Evolutionary conservation across 495 filamentous ascomycete genomes (phyloP).

Genomic region (Neurospora sp.): DNA sequence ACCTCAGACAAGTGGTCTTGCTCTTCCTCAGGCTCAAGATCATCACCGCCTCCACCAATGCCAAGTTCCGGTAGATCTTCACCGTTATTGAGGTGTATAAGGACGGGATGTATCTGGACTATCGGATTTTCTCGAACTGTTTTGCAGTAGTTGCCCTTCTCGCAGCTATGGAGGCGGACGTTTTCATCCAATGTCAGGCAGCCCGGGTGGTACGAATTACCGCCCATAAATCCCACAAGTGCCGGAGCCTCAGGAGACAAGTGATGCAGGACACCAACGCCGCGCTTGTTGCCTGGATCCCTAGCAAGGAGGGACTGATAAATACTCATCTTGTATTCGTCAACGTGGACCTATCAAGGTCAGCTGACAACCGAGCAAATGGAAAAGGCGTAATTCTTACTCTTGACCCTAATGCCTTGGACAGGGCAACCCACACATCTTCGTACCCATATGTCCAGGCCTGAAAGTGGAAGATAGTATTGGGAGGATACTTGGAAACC

Average conservation of each 20-base stretch:
- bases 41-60: constrained; percentile 69
- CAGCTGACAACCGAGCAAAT: constrained; percentile 2
- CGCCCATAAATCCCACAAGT: constrained; percentile 67
- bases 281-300: constrained; percentile 11
- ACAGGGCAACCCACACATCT: constrained; percentile 81
- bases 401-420: constrained; percentile 54
- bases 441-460: constrained; percentile 93
- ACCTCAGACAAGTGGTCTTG: constrained; percentile 44
- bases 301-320: constrained; percentile 54
- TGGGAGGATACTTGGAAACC: constrained; percentile 54
- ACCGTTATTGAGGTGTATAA: constrained; percentile 47
- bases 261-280: constrained; percentile 25
- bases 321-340: constrained; percentile 65
- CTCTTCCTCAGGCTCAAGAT: constrained; percentile 55
- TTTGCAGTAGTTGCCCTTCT: constrained; percentile 57
- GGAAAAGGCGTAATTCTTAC: constrained; percentile 25
- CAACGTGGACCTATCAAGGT: constrained; percentile 60
- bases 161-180: constrained; percentile 82
- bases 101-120: constrained; percentile 71
- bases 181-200: constrained; percentile 56
- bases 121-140: constrained; percentile 44
- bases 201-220: constrained; percentile 58
- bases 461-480: constrained; percentile 76
- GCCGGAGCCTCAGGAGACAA: constrained; percentile 49
- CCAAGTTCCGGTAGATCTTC: constrained; percentile 61